Evolutionary conservation across 768 basidiomycete species (phyloP).

Genomic region (Symmetrospora coprosmae): DNA sequence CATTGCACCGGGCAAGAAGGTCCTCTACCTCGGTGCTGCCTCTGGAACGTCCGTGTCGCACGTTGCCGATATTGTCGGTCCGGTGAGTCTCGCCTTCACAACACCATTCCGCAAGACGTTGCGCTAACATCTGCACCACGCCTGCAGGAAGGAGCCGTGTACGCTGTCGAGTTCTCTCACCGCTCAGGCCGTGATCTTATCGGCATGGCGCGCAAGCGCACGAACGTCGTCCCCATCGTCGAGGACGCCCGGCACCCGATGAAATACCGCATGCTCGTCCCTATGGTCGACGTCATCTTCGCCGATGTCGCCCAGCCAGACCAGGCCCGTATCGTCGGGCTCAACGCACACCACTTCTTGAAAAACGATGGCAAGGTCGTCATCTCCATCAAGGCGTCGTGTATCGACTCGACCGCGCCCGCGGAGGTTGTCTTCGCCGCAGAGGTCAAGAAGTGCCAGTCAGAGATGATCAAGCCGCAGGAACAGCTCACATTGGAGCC

Average conservation of each 20-base stretch:
- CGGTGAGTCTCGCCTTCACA: slow-evolving; percentile 45
- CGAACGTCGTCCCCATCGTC: slow-evolving; percentile 95
- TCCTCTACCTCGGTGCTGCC: slow-evolving; percentile 92
- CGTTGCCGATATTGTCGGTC: slow-evolving; percentile 96
- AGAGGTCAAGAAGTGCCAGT: slow-evolving; percentile 68
- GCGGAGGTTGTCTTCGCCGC: slow-evolving; percentile 76
- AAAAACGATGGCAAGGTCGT: slow-evolving; percentile 83
- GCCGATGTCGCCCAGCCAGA: slow-evolving; percentile 97
- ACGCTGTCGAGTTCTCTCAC: slow-evolving; percentile 95
- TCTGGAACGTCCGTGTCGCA: slow-evolving; percentile 96
- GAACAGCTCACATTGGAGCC: slow-evolving; percentile 87
- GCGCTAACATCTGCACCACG: background rate
- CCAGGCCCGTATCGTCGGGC: slow-evolving; percentile 87
- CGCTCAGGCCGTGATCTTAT: slow-evolving; percentile 95
- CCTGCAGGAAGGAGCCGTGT: slow-evolving; percentile 76
- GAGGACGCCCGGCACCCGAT: slow-evolving; percentile 94
- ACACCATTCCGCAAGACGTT: background rate
- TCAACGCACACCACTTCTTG: slow-evolving; percentile 88
- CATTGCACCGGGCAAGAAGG: slow-evolving; percentile 86
- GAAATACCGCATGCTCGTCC: slow-evolving; percentile 90
- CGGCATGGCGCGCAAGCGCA: slow-evolving; percentile 98
- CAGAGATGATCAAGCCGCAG: slow-evolving; percentile 71
- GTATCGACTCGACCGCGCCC: slow-evolving; percentile 89
- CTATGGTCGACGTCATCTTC: slow-evolving; percentile 91
- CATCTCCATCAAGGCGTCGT: slow-evolving; percentile 97